These are phyloP conservation scores for Massarina eburnea DNA, from an alignment of 2,329 filamentous ascomycete species.

Conservation along the genomic window DNA sequence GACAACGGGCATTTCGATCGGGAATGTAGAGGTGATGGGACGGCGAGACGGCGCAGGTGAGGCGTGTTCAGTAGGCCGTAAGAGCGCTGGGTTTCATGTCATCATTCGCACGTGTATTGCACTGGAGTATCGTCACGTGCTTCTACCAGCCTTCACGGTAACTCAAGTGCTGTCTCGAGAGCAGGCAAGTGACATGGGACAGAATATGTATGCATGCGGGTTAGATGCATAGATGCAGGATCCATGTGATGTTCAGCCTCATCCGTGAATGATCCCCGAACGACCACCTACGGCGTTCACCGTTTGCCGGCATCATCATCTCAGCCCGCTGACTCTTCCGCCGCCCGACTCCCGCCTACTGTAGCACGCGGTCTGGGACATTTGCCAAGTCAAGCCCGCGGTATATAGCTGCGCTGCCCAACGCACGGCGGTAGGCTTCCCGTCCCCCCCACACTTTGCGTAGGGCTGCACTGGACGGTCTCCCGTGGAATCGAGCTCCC, in stretches of 20 bases:
- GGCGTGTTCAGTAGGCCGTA: conserved; percentile 1
- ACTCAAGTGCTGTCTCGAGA: no score
- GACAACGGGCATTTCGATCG: conserved; percentile 7
- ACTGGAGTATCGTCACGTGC: not conserved
- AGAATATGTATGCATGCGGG: not conserved
- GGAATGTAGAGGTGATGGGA: not conserved
- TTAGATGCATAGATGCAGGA: not conserved
- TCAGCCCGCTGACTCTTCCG: not conserved
- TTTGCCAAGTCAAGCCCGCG: no score
- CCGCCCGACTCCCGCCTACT: not conserved
- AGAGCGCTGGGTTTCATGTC: conserved; percentile 10
- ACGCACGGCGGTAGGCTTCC: not conserved
- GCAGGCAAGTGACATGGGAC: no score
- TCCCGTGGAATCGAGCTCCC: conserved; percentile 22
- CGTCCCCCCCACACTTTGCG: conserved; percentile 18
- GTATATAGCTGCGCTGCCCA: not conserved
- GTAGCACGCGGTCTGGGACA: no score
- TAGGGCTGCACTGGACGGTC: conserved; percentile 17
- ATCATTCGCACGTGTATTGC: conserved; percentile 1
- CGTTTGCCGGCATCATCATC: not conserved
- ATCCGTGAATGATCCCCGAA: not conserved
- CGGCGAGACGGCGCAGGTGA: not conserved
- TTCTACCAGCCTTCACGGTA: no score
- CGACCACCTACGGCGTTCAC: not conserved
- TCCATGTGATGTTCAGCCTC: conserved; percentile 4